Base-by-base conservation (phyloP, 2,329 filamentous ascomycete species). In the Pezicula radicicola region DNA sequence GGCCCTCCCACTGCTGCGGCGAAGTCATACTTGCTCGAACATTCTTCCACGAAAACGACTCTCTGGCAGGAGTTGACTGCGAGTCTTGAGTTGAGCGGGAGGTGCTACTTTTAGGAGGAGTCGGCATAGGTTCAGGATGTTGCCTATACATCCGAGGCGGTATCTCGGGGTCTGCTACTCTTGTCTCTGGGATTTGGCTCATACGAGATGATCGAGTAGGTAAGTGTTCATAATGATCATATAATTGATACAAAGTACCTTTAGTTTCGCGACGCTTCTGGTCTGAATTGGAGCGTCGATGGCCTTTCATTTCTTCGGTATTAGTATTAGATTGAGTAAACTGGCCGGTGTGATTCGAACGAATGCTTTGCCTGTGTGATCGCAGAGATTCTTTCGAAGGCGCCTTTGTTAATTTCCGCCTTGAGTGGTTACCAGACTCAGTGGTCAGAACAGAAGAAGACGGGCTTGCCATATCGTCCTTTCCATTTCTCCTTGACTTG, bases 191-290 rank as follows among this genome's bases (percentile, higher is more conserved):
- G 51, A 63, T 65, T 25, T 51, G 53, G 13, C 52, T 56, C 58
- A 63, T 63, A 35, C 51, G 54, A 9, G 57, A 50, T 33, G 58
- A 53, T 18, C 54, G 52, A 16, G 41, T 19, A 35, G 59, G 52
- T 30, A 56, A 27, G 35, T 57, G 55, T 18, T 66, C 62, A 52
- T 66, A 65, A 49, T 62, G 55, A 46, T 66, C 61, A 46, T 63
- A 58, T 16, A 63, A 21, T 9, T 58, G 48, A 16, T 58, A 45
- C n/a, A 56, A 28, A 13, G 54, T 55, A 19, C 51, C 55, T 36
- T 51, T 52, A 2, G 49, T 56, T 16, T 56, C 51, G 3, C 48
- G 51, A 15, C 50, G 33, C 10, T 51, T 53, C 28, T 51, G 46
- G 44, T 61, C 54, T 33, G 55, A 49, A 48, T 43, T 28, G 35